Conservation (phyloP, 768 basidiomycete genomes). For the Mycena floridula region DNA sequence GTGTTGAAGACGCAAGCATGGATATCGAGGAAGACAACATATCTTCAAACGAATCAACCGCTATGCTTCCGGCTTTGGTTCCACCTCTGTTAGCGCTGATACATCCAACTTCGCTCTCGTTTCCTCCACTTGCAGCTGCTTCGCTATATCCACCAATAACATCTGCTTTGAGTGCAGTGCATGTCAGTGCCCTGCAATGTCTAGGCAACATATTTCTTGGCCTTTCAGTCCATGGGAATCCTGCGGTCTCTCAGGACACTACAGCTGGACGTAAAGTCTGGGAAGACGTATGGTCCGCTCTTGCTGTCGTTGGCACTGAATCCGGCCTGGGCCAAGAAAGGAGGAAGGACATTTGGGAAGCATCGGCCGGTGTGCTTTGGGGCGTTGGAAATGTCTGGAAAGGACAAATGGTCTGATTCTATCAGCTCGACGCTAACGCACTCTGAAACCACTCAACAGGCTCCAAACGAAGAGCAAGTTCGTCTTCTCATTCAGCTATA, state of each 20-base stretch:
- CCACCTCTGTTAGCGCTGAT: constrained; percentile 63
- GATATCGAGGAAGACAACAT: no score
- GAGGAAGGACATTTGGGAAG: constrained; percentile 71
- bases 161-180: constrained; percentile 76
- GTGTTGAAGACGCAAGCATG: not conserved
- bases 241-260: constrained; percentile 35
- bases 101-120: constrained; percentile 75
- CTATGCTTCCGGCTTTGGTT: constrained; percentile 58
- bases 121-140: constrained; percentile 61
- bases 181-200: constrained; percentile 82
- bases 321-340: constrained; percentile 58
- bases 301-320: constrained; percentile 55
- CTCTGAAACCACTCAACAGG: constrained; percentile 23
- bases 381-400: constrained; percentile 77
- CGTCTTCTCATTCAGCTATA: constrained; percentile 62
- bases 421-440: constrained; percentile 1
- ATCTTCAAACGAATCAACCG: constrained; percentile 25
- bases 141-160: constrained; percentile 88
- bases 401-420: constrained; percentile 51
- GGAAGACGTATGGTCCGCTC: constrained; percentile 58
- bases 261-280: constrained; percentile 52
- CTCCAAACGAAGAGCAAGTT: constrained; percentile 55
- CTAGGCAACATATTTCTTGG: constrained; percentile 87
- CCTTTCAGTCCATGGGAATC: constrained; percentile 43
- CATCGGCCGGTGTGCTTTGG: constrained; percentile 81